Evolutionary conservation across 2,329 filamentous ascomycete species (phyloP), one percentile per base, ranked within the genome.

Genomic region (Mollisia scopiformis): DNA sequence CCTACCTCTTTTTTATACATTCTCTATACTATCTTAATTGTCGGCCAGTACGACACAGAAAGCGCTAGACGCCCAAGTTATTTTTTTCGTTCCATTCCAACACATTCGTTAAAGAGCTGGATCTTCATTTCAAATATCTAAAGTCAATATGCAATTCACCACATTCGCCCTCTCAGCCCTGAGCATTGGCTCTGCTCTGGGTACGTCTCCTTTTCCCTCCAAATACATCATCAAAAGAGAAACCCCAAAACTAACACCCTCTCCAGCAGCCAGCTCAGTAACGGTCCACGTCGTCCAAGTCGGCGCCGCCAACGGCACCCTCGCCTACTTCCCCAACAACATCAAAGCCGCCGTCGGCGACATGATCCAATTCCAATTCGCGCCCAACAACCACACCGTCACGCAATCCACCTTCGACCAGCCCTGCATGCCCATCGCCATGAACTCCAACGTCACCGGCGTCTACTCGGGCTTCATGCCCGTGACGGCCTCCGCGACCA

Each of bases 401-500:
- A 90, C 88, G 16, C 89, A 93, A 79, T 91, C 90, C 50, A 86
- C 82, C 69, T 94, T 93, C 70, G 87, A 89, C 69, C 76, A 82
- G 58, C 89, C 89, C 13, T 93, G 90, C 77, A 74, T 82, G 28
- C 88, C 89, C 54, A 84, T 90, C 67, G 70, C 73, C 21, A 43
- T 60, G 64, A 76, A 79, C 58, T 75, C 79, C 75, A 82, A 83
- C 70, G 72, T 79, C 46, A 77, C 78, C 3, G 87, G 87, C 63
- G 82, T 93, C 78, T 89, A 82, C 79, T 88, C 85, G 1, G 88
- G 88, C 61, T 90, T 85, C 79, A 83, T 86, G 78, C 84, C 86
- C 64, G 88, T 86, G 43, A 80, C 80, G 2, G 83, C 85, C 60
- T 79, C 78, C 64, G 71, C 76, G 23, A 70, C 75, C 62, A 78